A percentile compares a stretch with the other conserved stretches of the same genome.
These are phyloP conservation scores for Rhizophagus prolifer DNA, from an alignment of 192 early-diverging fungal genomes.

Conservation along the genomic window DNA sequence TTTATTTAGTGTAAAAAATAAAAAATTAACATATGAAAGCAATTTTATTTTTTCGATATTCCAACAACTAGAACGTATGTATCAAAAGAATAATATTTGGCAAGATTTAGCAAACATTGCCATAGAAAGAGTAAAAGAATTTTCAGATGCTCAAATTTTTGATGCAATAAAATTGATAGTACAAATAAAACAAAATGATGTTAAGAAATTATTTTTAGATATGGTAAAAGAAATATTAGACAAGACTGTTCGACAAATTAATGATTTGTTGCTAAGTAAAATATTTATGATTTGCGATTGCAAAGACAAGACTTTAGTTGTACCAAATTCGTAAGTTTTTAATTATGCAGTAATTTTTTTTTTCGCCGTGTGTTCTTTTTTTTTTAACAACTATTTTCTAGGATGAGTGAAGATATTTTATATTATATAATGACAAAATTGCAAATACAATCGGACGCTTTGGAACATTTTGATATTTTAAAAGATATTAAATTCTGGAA, in stretches of 20 bases:
- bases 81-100: too few relatives aligned
- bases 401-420: background rate
- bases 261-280: background rate
- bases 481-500: too few relatives aligned
- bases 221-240: background rate
- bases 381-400: too few relatives aligned
- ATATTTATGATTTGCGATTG: background rate
- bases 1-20: too few relatives aligned
- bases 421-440: background rate
- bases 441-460: background rate
- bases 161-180: background rate
- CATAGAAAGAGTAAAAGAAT: too few relatives aligned
- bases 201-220: background rate
- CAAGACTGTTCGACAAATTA: background rate
- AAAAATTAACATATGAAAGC: too few relatives aligned
- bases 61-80: too few relatives aligned
- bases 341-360: too few relatives aligned
- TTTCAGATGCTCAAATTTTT: background rate
- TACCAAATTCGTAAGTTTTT: background rate
- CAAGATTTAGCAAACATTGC: too few relatives aligned
- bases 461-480: too few relatives aligned
- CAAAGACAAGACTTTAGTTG: background rate
- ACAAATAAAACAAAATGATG: background rate
- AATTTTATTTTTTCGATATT: too few relatives aligned
- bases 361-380: too few relatives aligned